Evolutionary conservation across 352 stramenopile genomes (phyloP).

Genomic region (Pythium phragmiticola): DNA sequence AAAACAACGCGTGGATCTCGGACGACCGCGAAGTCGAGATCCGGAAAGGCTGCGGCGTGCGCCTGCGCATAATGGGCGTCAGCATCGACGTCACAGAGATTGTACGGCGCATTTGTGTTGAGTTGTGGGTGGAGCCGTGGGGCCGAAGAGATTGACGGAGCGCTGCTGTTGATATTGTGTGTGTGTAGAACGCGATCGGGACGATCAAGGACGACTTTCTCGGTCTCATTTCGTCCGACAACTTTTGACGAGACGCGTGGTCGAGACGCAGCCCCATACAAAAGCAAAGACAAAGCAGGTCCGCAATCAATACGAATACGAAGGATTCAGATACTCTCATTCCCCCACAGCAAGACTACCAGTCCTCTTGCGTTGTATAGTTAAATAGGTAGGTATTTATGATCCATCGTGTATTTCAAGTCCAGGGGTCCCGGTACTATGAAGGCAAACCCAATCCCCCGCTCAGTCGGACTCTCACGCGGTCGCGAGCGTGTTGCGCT

Average conservation of each 20-base stretch:
- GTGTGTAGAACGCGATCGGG: conserved; percentile 90
- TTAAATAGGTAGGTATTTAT: too few relatives aligned
- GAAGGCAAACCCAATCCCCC: background rate
- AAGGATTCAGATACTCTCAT: background rate
- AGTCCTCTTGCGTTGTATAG: too few relatives aligned
- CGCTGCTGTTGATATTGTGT: conserved; percentile 8
- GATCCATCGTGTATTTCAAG: background rate
- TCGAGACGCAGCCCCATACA: background rate
- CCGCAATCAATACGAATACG: conserved; percentile 3
- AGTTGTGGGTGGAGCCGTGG: background rate
- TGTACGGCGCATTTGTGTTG: conserved; percentile 34
- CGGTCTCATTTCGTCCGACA: conserved; percentile 92
- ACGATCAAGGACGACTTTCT: conserved; percentile 99
- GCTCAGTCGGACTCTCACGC: background rate
- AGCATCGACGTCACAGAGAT: conserved; percentile 97
- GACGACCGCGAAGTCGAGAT: conserved; percentile 98
- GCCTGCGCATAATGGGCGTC: conserved; percentile 96
- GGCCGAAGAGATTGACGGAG: background rate
- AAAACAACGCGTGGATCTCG: conserved; percentile 97
- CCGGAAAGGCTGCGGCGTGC: conserved; percentile 92
- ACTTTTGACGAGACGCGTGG: conserved; percentile 34
- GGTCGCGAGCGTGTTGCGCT: background rate
- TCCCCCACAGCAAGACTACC: too few relatives aligned
- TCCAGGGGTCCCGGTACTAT: background rate
- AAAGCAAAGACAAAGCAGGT: background rate